A percentile compares a stretch with the other conserved stretches of the same genome.
Conservation (phyloP, 306 rosid species). For the Gillenia trifoliata region DNA sequence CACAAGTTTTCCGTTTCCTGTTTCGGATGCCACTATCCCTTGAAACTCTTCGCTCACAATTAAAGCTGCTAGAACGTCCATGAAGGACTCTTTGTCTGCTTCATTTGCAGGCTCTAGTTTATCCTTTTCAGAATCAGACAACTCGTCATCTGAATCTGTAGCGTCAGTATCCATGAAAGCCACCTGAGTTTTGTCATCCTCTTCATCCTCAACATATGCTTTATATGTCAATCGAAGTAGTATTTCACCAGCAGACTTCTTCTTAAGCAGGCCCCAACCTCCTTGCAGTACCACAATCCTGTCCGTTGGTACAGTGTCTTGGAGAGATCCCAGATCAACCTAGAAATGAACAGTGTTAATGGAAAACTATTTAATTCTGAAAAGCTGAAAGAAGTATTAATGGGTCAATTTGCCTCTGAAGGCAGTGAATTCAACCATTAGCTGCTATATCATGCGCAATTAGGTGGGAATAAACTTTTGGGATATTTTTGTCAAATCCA, state of each 20-base stretch:
- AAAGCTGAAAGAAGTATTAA: neutral
- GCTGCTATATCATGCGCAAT: neutral
- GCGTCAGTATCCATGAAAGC: constrained; percentile 48
- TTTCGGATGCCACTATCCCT: constrained; percentile 91
- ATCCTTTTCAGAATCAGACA: constrained; percentile 60
- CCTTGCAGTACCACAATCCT: constrained; percentile 72
- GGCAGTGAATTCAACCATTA: neutral
- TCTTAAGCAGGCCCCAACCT: constrained; percentile 74
- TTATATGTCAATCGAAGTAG: constrained; percentile 89
- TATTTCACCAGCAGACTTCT: constrained; percentile 81
- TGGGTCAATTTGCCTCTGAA: neutral
- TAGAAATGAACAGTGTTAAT: constrained; percentile 18
- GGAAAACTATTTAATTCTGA: constrained; percentile 8
- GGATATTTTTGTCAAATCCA: neutral
- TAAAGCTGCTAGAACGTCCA: constrained; percentile 93
- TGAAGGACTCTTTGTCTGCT: constrained; percentile 71
- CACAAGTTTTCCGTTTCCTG: constrained; percentile 42
- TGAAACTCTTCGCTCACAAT: constrained; percentile 95
- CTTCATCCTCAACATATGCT: constrained; percentile 99
- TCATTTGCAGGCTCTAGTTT: constrained; percentile 29
- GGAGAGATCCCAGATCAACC: constrained; percentile 87
- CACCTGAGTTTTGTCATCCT: constrained; percentile 61
- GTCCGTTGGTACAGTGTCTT: constrained; percentile 99
- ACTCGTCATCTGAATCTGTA: constrained; percentile 86
- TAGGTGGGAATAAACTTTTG: neutral